Conservation (phyloP, 1,139 yeast genomes). For the Yamadazyma atmosphaerica region DNA sequence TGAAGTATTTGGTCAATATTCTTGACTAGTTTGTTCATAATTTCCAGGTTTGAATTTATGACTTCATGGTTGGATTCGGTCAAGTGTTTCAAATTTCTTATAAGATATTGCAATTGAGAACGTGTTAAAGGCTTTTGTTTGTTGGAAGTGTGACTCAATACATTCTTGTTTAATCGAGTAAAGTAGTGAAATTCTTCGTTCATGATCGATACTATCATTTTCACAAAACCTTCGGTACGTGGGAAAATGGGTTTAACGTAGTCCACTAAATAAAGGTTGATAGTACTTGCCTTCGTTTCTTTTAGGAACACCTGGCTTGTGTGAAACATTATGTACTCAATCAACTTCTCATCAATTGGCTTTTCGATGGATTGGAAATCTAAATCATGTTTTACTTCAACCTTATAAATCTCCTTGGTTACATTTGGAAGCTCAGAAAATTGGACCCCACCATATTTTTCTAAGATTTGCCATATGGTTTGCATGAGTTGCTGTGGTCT, state of each 20-base stretch:
- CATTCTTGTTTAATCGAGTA: slow-evolving; percentile 32
- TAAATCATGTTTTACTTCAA: slow-evolving; percentile 10
- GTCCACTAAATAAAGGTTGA: slow-evolving; percentile 10
- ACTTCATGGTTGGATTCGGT: slow-evolving; percentile 8
- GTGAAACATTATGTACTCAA: slow-evolving; percentile 35
- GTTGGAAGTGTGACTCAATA: not conserved
- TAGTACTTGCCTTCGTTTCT: slow-evolving; percentile 12
- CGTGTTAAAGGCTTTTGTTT: slow-evolving; percentile 21
- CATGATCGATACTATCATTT: slow-evolving; percentile 28
- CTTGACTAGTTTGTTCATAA: not conserved
- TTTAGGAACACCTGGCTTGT: slow-evolving; percentile 18
- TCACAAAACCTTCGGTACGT: slow-evolving; percentile 2
- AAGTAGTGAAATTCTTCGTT: slow-evolving; percentile 36
- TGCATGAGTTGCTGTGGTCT: slow-evolving; percentile 29
- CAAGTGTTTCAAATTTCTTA: slow-evolving; percentile 17
- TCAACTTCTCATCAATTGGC: slow-evolving; percentile 12
- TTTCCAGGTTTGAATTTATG: not conserved
- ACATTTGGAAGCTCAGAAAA: slow-evolving; percentile 14
- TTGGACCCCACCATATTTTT: slow-evolving; percentile 36
- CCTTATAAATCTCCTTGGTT: slow-evolving; percentile 8
- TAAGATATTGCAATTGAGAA: slow-evolving; percentile 22
- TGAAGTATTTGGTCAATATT: not conserved
- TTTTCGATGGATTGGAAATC: slow-evolving; percentile 5
- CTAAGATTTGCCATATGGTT: slow-evolving; percentile 30
- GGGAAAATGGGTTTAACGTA: slow-evolving; percentile 5